These are phyloP conservation scores for Lactarius tabidus DNA, from an alignment of 768 basidiomycete genomes.

Conservation along the genomic window DNA sequence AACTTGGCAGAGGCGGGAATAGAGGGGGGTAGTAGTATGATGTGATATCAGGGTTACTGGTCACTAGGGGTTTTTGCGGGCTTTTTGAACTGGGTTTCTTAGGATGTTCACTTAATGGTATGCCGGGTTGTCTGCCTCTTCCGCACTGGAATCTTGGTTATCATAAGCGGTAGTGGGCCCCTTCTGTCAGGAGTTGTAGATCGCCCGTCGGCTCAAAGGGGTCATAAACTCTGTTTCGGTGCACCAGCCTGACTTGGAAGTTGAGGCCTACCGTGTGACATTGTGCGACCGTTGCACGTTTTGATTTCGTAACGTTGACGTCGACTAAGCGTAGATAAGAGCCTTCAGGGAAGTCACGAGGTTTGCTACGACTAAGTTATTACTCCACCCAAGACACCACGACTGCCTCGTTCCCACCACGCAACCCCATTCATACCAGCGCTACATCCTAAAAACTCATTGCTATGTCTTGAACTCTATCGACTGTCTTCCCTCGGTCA, in stretches of 20 bases:
- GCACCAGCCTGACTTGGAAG: too few species aligned
- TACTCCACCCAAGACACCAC: background rate
- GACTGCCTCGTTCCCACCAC: background rate
- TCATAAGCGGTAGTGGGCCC: background rate
- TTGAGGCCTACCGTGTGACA: too few species aligned
- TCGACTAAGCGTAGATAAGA: background rate
- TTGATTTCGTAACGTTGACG: background rate
- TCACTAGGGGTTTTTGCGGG: background rate
- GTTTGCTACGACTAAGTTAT: background rate
- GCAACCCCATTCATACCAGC: background rate
- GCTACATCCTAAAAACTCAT: background rate
- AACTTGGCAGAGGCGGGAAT: conserved; percentile 26
- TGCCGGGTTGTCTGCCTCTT: background rate
- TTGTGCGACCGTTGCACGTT: background rate
- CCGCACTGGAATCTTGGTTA: background rate
- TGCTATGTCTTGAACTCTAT: background rate
- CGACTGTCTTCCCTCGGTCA: background rate
- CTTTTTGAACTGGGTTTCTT: background rate
- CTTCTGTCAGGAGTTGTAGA: background rate
- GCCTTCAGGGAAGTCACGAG: conserved; percentile 5
- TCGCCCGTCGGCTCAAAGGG: too few species aligned
- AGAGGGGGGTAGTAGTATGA: conserved; percentile 27
- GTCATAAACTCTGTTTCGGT: too few species aligned
- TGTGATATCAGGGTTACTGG: background rate
- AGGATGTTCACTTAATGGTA: background rate